A percentile compares a stretch with the other conserved stretches of the same genome.
phyloP scores from a whole-genome alignment of 139 green algal species.

The Zygnema cylindricum region DNA sequence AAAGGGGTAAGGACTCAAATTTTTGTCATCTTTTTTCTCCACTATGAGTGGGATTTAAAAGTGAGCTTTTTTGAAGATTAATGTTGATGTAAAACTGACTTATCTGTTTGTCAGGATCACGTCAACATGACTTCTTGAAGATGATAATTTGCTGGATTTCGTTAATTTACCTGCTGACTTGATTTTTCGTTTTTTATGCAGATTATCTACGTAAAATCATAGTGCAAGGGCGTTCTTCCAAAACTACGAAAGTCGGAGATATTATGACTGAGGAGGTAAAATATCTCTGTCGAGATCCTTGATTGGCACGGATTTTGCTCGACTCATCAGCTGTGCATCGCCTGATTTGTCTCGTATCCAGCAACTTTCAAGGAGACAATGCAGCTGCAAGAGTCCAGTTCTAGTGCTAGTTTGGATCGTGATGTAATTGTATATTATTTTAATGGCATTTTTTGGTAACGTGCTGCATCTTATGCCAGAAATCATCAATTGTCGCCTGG shows the following conservation, averaged over 20 bases:
- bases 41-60: neutral
- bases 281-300: no score
- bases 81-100: neutral
- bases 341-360: no score
- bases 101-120: neutral
- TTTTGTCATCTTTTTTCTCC: neutral
- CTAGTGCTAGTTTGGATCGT: neutral
- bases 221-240: slow-evolving; percentile 36
- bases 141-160: neutral
- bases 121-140: neutral
- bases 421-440: neutral
- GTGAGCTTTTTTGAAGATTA: neutral
- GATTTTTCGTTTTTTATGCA: slow-evolving; percentile 3
- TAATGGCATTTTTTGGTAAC: neutral
- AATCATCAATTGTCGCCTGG: no score
- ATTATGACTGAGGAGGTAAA: slow-evolving; percentile 61
- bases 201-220: slow-evolving; percentile 57
- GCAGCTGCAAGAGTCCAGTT: no score
- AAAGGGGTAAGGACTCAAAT: slow-evolving; percentile 33
- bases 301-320: no score
- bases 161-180: neutral
- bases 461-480: neutral
- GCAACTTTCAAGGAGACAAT: no score
- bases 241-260: slow-evolving; percentile 52
- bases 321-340: no score